Evolutionary conservation across 176 grass and related monocot genomes (phyloP), one percentile per base, ranked within the genome.

Genomic region (Elymus sibiricus): DNA sequence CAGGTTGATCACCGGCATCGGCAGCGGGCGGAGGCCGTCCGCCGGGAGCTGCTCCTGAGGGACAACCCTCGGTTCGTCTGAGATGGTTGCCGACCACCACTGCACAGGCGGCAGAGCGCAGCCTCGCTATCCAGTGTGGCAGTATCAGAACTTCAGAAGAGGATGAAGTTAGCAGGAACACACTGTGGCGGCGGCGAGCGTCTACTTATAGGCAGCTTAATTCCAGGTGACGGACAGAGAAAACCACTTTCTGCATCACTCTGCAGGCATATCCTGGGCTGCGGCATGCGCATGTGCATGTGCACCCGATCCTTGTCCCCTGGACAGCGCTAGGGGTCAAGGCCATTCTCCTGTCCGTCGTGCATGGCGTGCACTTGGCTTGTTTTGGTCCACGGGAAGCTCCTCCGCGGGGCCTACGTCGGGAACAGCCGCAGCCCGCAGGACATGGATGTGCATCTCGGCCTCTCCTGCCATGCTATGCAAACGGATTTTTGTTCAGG

Each of bases 1-100:
- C 19, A 92, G 76, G 77, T 92, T 89, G 62, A 92, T 90, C 55
- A 90, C 87, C 2, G 87, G 87, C 32, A 77, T 70, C 42, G 91
- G 74, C 32, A 0, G 65, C 0, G 17, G 81, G 29, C 79, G 74
- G 37, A 88, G 53, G 53, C 79, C 81, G 2, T 72, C 49, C 0
- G 67, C 74, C 0, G 76, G 82, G 8, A 89, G 87, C 87, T 89
- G 82, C 17, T 79, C 75, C 40, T 25, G 43, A 40, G 82, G 32
- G 34, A 80, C 76, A 31, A 12, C 65, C 32, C 9, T 79, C 17
- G 87, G 79, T 31, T 29, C 39, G 1, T 79, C 76, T 34, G 87
- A 89, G 82, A 84, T 89, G 32, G 53, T 84, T 40, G 35, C 49
- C 28, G 8, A 28, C 43, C 5, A 29, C 29, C 29, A 63, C 62